Base-by-base conservation (phyloP, 1,284 basidiomycete species). In the Naganishia sp. region DNA sequence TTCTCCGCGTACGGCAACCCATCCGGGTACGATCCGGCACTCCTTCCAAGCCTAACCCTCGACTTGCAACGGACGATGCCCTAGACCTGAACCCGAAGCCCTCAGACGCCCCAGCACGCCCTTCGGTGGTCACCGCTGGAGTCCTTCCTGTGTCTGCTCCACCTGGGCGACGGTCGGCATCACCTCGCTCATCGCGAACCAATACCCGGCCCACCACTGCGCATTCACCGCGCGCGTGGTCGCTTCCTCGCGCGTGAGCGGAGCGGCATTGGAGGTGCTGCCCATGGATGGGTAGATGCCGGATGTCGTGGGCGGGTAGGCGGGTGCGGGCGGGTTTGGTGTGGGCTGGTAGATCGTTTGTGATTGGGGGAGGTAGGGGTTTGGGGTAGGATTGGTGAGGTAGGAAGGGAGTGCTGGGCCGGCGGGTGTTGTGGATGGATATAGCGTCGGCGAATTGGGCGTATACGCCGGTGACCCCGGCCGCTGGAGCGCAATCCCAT, bases 201-300 rank as follows among this genome's bases (percentile, higher is more conserved):
- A 69, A 63, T 69, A 69, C 11, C 68, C 68, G 28, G 64, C 60
- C 68, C 68, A 69, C 68, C 68, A 69, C 45, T 60, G 57, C 18
- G 68, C 68, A 63, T 69, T 66, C 2, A 60, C 55, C 16, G 65
- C 65, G 10, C 68, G 39, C 31, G 50, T 49, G 7, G 44, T 55
- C 23, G 68, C 68, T n/a, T 64, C 65, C 25, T 69, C 65, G 23
- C 55, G 55, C 23, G 57, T 56, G 15, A 67, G 48, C 3, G 59
- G 42, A 9, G 39, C 28, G 2, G 31, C 53, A 6, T 45, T 45
- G 10, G 54, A 55, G 13, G 36, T 50, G 39, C 50, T 25, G 16
- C 66, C 66, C 66, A 67, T 67, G 7, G 21, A 18, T 9, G 66
- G 66, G 33, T 67, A 67, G 25, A 67, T 10, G 13, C 66, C 66